phyloP scores from a whole-genome alignment of 1,139 yeast species.

The Kodamaea derodonti region DNA sequence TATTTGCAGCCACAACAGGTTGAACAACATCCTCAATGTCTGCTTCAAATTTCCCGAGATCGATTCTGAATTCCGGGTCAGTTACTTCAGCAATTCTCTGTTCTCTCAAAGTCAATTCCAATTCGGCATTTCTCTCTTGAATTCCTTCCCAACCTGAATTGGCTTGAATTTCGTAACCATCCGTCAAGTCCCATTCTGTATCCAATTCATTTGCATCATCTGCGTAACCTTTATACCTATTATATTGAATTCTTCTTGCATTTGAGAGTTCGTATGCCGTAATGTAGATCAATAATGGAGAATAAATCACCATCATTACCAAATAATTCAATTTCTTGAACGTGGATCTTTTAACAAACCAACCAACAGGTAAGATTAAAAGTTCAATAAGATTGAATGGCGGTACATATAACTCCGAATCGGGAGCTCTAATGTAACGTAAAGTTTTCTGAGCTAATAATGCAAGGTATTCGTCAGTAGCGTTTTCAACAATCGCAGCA shows the following conservation, averaged over 20 bases:
- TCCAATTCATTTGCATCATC: slow-evolving; percentile 83
- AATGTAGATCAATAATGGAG: slow-evolving; percentile 61
- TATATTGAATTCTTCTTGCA: slow-evolving; percentile 70
- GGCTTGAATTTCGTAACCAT: slow-evolving; percentile 56
- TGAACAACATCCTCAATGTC: slow-evolving; percentile 49
- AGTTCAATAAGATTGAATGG: slow-evolving; percentile 77
- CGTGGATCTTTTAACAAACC: slow-evolving; percentile 23
- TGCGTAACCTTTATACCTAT: slow-evolving; percentile 58
- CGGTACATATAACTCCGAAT: slow-evolving; percentile 79
- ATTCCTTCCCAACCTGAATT: slow-evolving; percentile 37
- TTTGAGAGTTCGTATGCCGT: slow-evolving; percentile 60
- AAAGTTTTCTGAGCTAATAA: slow-evolving; percentile 81
- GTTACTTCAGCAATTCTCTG: slow-evolving; percentile 64
- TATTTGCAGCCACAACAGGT: slow-evolving; percentile 54
- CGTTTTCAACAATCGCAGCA: slow-evolving; percentile 75
- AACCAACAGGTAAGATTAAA: slow-evolving; percentile 33
- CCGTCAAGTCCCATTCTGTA: slow-evolving; percentile 79
- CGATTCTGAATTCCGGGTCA: slow-evolving; percentile 65
- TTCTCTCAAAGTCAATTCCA: slow-evolving; percentile 36
- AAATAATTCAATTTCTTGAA: slow-evolving; percentile 40
- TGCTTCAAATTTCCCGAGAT: slow-evolving; percentile 44
- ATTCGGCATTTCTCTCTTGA: slow-evolving; percentile 35
- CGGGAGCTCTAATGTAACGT: slow-evolving; percentile 84
- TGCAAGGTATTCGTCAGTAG: slow-evolving; percentile 81
- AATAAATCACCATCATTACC: slow-evolving; percentile 62